phyloP scores from a whole-genome alignment of 495 filamentous ascomycete species.

The Penicillium coffeae region DNA sequence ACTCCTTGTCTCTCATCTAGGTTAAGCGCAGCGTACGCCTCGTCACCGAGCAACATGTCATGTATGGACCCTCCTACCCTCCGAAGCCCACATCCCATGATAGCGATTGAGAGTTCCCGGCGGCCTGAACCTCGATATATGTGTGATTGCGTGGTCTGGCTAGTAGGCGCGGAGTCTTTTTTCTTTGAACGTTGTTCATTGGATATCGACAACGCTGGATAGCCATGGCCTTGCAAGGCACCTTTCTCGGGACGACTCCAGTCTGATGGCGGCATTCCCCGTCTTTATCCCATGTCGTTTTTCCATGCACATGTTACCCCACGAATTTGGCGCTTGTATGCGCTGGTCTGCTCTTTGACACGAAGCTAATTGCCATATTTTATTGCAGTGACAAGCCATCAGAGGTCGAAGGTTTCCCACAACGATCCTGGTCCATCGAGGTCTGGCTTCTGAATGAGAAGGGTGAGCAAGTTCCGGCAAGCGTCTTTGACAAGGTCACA shows the following conservation, averaged over 20 bases:
- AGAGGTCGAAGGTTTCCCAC: slow-evolving; percentile 80
- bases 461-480: slow-evolving; percentile 68
- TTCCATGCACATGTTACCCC: too few relatives aligned
- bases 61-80: slow-evolving; percentile 55
- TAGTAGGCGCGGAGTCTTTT: too few relatives aligned
- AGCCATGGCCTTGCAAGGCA: too few relatives aligned
- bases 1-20: slow-evolving; percentile 33
- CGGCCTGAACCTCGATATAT: background rate
- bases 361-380: too few relatives aligned
- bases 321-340: too few relatives aligned
- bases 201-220: too few relatives aligned
- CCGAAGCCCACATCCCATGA: background rate
- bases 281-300: background rate
- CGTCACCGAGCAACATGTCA: slow-evolving; percentile 82
- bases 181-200: too few relatives aligned
- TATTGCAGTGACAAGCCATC: slow-evolving; percentile 58
- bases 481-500: slow-evolving; percentile 80
- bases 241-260: too few relatives aligned
- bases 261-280: background rate
- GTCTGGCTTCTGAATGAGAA: slow-evolving; percentile 57
- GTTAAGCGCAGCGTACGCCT: slow-evolving; percentile 87
- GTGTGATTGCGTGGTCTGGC: too few relatives aligned
- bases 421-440: slow-evolving; percentile 68
- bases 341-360: too few relatives aligned
- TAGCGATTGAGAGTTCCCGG: slow-evolving; percentile 1